Conservation (phyloP, 768 basidiomycete genomes). For the Coprinellus micaceus region DNA sequence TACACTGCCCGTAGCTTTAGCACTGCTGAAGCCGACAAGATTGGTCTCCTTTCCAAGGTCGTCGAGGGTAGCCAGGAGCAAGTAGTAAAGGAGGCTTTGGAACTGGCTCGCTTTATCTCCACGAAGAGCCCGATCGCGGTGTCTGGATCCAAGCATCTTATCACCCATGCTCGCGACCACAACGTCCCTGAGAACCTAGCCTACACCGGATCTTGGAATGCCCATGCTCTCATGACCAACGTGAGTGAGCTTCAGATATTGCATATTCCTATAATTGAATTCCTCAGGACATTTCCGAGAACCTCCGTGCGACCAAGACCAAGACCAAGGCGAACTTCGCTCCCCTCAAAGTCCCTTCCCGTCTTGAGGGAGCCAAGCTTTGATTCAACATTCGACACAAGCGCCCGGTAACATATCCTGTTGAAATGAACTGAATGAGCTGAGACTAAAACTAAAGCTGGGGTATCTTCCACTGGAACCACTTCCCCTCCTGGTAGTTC, state of each 20-base stretch:
- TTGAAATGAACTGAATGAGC: too few species aligned
- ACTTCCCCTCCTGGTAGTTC: too few species aligned
- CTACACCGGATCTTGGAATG: conserved; percentile 45
- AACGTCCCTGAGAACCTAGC: conserved; percentile 41
- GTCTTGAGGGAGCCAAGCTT: background rate
- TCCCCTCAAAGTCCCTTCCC: conserved; percentile 4
- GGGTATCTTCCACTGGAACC: too few species aligned
- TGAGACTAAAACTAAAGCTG: too few species aligned
- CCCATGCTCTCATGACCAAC: conserved; percentile 37
- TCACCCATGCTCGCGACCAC: conserved; percentile 78
- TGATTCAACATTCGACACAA: too few species aligned
- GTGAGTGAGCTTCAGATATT: conserved; percentile 19
- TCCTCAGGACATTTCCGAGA: conserved; percentile 35
- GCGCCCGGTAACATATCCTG: too few species aligned
- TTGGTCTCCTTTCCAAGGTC: conserved; percentile 75
- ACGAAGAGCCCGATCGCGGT: conserved; percentile 79
- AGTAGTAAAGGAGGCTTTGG: conserved; percentile 64
- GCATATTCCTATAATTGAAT: background rate
- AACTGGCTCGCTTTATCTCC: conserved; percentile 63
- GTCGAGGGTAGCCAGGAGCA: conserved; percentile 63
- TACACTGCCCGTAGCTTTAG: conserved; percentile 72
- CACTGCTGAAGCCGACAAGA: conserved; percentile 56
- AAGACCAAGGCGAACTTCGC: conserved; percentile 30
- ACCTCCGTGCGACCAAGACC: conserved; percentile 28
- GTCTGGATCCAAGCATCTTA: conserved; percentile 68